Evolutionary conservation across 805 yeast species (phyloP).

Genomic region (Wickerhamiella azyma): DNA sequence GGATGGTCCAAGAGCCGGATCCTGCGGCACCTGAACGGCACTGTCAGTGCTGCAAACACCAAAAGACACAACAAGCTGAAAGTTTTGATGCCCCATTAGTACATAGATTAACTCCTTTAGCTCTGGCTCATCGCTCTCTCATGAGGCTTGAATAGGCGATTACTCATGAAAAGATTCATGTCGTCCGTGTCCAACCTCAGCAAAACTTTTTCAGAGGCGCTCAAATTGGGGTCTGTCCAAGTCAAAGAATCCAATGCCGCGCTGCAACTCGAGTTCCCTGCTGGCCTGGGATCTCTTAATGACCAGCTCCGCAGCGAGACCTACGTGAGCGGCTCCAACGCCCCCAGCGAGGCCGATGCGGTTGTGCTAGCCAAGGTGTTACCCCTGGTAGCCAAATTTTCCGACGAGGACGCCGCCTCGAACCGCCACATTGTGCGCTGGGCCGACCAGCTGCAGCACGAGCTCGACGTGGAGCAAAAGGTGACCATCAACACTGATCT

Average conservation of each 20-base stretch:
- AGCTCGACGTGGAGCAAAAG: conserved; percentile 41
- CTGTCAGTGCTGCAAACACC: conserved; percentile 38
- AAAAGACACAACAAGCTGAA: conserved; percentile 18
- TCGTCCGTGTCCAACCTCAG: conserved; percentile 5
- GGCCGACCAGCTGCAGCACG: conserved; percentile 75
- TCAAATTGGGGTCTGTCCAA: background rate
- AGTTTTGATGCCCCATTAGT: conserved; percentile 15
- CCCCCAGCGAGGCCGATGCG: conserved; percentile 57
- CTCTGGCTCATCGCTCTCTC: background rate
- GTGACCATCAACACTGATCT: conserved; percentile 44
- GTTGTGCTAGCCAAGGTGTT: conserved; percentile 51
- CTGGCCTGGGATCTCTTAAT: conserved; percentile 43
- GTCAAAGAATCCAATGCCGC: conserved; percentile 26
- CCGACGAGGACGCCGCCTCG: conserved; percentile 42
- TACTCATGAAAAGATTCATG: background rate
- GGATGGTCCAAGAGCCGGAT: conserved; percentile 56
- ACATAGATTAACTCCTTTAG: conserved; percentile 1
- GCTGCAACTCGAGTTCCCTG: conserved; percentile 54
- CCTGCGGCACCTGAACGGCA: conserved; percentile 43
- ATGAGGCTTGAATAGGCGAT: background rate
- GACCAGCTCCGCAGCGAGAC: conserved; percentile 54
- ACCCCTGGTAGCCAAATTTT: conserved; percentile 46
- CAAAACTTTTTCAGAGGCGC: conserved; percentile 3
- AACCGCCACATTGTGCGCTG: conserved; percentile 84
- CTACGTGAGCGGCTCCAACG: conserved; percentile 49